A percentile compares a stretch with the other conserved stretches of the same genome.
These are phyloP conservation scores for Penicillium waksmanii DNA, from an alignment of 495 filamentous ascomycete genomes.

Conservation along the genomic window DNA sequence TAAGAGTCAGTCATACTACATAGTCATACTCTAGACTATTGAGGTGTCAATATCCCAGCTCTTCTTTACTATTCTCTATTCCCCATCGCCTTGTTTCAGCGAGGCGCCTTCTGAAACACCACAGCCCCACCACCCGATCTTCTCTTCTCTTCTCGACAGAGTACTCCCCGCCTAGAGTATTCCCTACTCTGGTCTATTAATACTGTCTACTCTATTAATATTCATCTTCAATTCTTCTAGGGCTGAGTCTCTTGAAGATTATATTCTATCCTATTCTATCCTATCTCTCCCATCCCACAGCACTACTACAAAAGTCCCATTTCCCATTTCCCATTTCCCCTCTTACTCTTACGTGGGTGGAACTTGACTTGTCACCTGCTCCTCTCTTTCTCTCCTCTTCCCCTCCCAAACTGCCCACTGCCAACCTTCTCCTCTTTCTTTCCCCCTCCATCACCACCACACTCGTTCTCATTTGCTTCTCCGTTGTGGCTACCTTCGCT, in stretches of 20 bases:
- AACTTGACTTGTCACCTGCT: constrained; percentile 32
- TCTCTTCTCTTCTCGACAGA: constrained; percentile 9
- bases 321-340: too few species aligned
- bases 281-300: neutral
- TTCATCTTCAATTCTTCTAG: constrained; percentile 10
- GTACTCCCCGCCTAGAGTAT: neutral
- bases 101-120: constrained; percentile 36
- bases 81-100: constrained; percentile 27
- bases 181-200: neutral
- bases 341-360: constrained; percentile 14
- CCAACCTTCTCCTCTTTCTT: constrained; percentile 7
- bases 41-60: too few species aligned
- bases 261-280: neutral
- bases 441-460: constrained; percentile 14
- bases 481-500: constrained; percentile 49
- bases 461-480: constrained; percentile 11
- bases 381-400: constrained; percentile 10
- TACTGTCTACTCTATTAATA: constrained; percentile 34
- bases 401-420: neutral
- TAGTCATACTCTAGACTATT: too few species aligned
- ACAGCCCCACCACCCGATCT: constrained; percentile 36
- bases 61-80: too few species aligned
- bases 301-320: neutral
- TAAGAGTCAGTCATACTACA: too few species aligned
- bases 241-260: neutral